Base-by-base conservation (phyloP, 2,329 filamentous ascomycete species). In the Colletotrichum liriopes region DNA sequence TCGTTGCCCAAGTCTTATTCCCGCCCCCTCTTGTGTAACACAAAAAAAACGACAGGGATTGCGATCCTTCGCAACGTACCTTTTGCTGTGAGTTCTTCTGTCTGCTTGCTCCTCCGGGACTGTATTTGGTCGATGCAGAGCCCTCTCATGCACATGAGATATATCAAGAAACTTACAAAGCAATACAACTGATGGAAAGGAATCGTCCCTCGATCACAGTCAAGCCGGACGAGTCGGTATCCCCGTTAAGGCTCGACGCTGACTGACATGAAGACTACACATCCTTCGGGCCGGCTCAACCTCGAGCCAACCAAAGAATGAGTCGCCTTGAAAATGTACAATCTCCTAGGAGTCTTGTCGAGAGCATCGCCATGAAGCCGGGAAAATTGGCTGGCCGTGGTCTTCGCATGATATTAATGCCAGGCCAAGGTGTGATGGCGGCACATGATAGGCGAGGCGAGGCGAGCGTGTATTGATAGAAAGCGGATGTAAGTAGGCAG, bases 161-260 rank as follows among this genome's bases (percentile, higher is more conserved):
- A 62, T 51, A 62, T 62, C 59, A 37, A 62, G 59, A 23, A 39
- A 49, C 59, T 62, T 51, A 62, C 59, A 51, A 62, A 62, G 35
- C 59, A 62, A 18, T 1, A 49, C 59, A n/a, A 23, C 14, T 4
- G 58, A 43, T 18, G 14, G 5, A 61, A 47, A 61, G 12, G 43
- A 35, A 47, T 23, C 16, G 12, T 29, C 26, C 23, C 39, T 59
- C 45, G 39, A 39, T 11, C 29, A 18, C 20, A 32, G 32, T 23
- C 43, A 37, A 49, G n/a, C 11, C 9, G 29, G n/a, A 29, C 29
- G 32, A 49, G n/a, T 29, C 59, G 14, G 7, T 35, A 35, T 37
- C n/a, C 43, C 14, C 20, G 41, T 35, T 32, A 37, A 9, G 20
- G 49, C 37, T 61, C n/a, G n/a, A 51, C 8, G 23, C 49, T 29